Base-by-base conservation (phyloP, 352 stramenopile species). In the Poterioochromonas sp. region DNA sequence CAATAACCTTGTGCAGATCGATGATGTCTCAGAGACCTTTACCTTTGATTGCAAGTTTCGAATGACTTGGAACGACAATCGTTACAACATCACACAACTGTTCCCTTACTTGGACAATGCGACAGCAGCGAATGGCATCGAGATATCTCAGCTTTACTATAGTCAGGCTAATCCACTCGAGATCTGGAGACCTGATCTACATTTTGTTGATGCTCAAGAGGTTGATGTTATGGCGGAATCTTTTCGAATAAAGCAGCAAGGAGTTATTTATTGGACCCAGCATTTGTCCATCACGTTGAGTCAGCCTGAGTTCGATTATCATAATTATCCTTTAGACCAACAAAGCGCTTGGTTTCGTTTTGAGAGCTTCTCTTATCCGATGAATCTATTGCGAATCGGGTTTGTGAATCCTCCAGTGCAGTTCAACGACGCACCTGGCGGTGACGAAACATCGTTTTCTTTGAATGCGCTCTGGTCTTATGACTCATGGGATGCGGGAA, bases 151-250 rank as follows among this genome's bases (percentile, higher is more conserved):
- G 18, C 5, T 51, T 5, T 51, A 51, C 18, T 51, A 51, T 51
- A 51, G 43, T 51, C 5, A 18, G 5, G 5, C 43, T 18, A 51
- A 51, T 51, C 43, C 43, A 18, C 43, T 51, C 18, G 5, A 63
- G 29, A n/a, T 63, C 29, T 63, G 53, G 53, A 11, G 18, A 32
- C 53, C 53, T 32, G 53, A 63, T 34, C 18, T 63, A 32, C 53
- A 63, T 34, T 63, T 63, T 63, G 53, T 63, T n/a, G 53, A 63
- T 63, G 53, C 53, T 63, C 53, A 63, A 34, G 11, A 5, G 8
- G 53, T 63, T 32, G 26, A 11, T 32, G 18, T 35, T 32, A 63
- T 29, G 3, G 53, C 18, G 8, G 18, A 63, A 63, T 35, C 53
- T 11, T 34, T 63, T n/a, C 18, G 53, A 34, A 32, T 63, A 63